Evolutionary conservation across 106 monocot genomes (phyloP).

Genomic region (Acorus gramineus): DNA sequence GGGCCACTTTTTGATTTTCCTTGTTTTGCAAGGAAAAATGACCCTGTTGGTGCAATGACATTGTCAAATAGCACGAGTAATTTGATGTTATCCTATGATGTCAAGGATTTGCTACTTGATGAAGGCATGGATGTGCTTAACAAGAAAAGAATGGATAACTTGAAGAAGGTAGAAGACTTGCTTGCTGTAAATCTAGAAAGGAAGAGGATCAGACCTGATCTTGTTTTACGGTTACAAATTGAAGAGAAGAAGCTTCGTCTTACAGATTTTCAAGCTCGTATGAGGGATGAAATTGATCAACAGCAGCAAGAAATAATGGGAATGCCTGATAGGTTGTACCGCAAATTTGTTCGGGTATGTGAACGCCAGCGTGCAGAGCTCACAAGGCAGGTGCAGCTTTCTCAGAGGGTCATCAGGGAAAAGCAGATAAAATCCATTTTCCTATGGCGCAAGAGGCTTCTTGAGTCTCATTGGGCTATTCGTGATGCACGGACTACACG

Average conservation of each 20-base stretch:
- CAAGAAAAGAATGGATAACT: conserved; percentile 71
- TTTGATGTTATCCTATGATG: conserved; percentile 61
- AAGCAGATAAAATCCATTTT: conserved; percentile 83
- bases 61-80: conserved; percentile 34
- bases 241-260: conserved; percentile 90
- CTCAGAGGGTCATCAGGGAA: conserved; percentile 61
- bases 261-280: conserved; percentile 66
- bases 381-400: conserved; percentile 71
- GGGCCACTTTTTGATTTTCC: conserved; percentile 98
- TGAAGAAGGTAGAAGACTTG: conserved; percentile 62
- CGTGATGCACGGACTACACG: conserved; percentile 84
- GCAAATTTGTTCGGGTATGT: conserved; percentile 82
- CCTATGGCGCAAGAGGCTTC: conserved; percentile 93
- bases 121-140: conserved; percentile 51
- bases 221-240: conserved; percentile 74
- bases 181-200: conserved; percentile 72
- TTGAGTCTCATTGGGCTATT: conserved; percentile 92
- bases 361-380: conserved; percentile 77
- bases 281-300: conserved; percentile 80
- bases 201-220: conserved; percentile 82
- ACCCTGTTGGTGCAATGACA: conserved; percentile 31
- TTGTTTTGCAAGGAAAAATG: conserved; percentile 65
- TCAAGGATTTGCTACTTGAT: conserved; percentile 74
- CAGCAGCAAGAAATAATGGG: conserved; percentile 94
- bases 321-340: conserved; percentile 79